Evolutionary conservation across 2,329 filamentous ascomycete genomes (phyloP).

Genomic region (Ophiocordyceps camponoti-saundersi): DNA sequence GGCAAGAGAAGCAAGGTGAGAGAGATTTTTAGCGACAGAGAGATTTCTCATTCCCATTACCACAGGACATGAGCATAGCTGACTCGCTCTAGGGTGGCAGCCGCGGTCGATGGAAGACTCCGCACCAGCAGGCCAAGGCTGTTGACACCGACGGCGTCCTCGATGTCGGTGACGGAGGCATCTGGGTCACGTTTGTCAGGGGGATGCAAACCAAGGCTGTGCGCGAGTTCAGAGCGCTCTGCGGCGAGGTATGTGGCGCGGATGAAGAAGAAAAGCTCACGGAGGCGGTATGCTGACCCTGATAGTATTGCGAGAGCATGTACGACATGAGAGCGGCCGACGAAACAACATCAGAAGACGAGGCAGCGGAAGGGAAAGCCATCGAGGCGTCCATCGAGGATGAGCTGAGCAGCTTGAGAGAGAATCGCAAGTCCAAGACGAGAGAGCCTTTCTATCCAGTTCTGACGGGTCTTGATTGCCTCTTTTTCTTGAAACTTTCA

Average conservation of each 20-base stretch:
- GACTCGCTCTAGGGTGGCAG: slow-evolving; percentile 25
- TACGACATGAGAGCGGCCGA: slow-evolving; percentile 31
- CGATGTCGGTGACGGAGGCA: slow-evolving; percentile 52
- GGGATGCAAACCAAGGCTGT: slow-evolving; percentile 55
- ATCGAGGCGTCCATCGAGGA: slow-evolving; percentile 58
- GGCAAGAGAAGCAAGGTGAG: slow-evolving; percentile 25
- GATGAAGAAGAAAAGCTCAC: not conserved
- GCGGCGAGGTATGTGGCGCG: slow-evolving; percentile 38
- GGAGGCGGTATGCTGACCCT: slow-evolving; percentile 3
- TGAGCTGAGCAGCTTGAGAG: slow-evolving; percentile 49
- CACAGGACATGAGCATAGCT: no score
- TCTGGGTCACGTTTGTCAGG: slow-evolving; percentile 65
- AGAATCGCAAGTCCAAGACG: slow-evolving; percentile 19
- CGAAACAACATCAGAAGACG: slow-evolving; percentile 16
- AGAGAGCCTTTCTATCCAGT: slow-evolving; percentile 34
- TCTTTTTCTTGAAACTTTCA: slow-evolving; percentile 43
- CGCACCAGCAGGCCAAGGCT: slow-evolving; percentile 36
- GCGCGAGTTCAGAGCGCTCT: slow-evolving; percentile 47
- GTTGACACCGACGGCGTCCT: slow-evolving; percentile 28
- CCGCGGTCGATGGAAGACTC: slow-evolving; percentile 42
- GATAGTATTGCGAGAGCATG: slow-evolving; percentile 47
- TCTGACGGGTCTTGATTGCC: slow-evolving; percentile 39
- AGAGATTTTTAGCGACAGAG: no score
- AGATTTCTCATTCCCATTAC: no score
- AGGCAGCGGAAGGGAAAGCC: slow-evolving; percentile 34